These are phyloP conservation scores for Tuber microsphaerosporum DNA, from an alignment of 495 filamentous ascomycete species.

Conservation along the genomic window DNA sequence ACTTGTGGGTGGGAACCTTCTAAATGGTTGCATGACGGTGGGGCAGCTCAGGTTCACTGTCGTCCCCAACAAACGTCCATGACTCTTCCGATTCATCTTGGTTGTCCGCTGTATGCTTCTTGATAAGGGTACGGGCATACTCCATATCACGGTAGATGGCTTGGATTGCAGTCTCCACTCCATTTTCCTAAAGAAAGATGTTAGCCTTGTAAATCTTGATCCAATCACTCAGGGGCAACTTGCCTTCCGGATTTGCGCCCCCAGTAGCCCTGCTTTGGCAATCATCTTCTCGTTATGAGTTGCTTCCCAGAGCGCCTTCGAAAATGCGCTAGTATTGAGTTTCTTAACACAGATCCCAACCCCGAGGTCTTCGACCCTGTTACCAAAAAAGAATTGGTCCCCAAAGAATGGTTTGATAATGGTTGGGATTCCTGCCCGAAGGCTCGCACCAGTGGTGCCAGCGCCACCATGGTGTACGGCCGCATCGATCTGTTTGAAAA, in stretches of 20 bases:
- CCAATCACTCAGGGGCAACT: conserved; percentile 37
- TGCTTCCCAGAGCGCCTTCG: conserved; percentile 82
- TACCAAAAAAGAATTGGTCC: conserved; percentile 93
- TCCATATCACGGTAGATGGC: conserved; percentile 92
- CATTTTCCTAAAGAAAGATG: conserved; percentile 60
- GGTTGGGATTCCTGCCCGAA: conserved; percentile 85
- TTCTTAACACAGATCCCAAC: conserved; percentile 87
- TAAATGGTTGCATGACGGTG: neutral
- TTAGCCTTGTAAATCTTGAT: conserved; percentile 11
- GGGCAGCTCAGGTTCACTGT: conserved; percentile 51
- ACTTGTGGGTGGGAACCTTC: neutral
- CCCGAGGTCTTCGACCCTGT: conserved; percentile 80
- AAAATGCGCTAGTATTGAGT: conserved; percentile 74
- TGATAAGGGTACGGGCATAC: conserved; percentile 84
- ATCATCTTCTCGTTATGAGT: conserved; percentile 86
- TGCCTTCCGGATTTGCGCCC: conserved; percentile 80
- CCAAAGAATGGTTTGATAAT: conserved; percentile 97
- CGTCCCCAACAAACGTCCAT: conserved; percentile 70
- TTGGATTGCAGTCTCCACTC: conserved; percentile 81
- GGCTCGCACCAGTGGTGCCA: conserved; percentile 88
- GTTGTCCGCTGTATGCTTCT: conserved; percentile 49
- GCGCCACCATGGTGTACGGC: conserved; percentile 92
- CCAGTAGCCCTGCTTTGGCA: conserved; percentile 68
- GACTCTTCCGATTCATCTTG: conserved; percentile 57
- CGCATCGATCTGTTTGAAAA: conserved; percentile 89